Conservation (phyloP, 768 basidiomycete species). For the Flagelloscypha sp. region DNA sequence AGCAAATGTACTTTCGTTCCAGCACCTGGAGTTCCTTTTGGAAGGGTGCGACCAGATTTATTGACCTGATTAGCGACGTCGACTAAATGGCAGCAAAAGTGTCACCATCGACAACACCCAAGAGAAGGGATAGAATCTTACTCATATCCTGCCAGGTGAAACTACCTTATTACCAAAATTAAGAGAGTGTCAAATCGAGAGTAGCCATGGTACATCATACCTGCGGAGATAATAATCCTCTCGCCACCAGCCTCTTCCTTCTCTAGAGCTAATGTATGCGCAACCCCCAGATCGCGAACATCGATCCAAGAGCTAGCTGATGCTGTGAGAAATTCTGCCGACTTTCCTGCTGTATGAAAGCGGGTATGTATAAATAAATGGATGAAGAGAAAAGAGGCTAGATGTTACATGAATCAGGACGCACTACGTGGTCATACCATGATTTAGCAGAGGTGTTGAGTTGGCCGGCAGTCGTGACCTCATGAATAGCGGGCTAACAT, state of each 20-base stretch:
- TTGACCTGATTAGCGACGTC: conserved; percentile 4
- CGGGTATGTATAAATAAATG: no score
- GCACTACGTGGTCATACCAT: conserved; percentile 26
- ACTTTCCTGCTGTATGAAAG: no score
- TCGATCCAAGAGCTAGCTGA: conserved; percentile 29
- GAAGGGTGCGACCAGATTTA: conserved; percentile 4
- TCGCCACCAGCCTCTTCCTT: conserved; percentile 42
- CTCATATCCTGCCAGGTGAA: conserved; percentile 17
- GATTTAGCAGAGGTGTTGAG: conserved; percentile 28
- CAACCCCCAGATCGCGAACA: conserved; percentile 42
- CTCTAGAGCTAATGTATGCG: conserved; percentile 43
- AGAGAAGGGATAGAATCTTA: conserved; percentile 6
- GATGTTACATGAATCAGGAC: conserved; percentile 11
- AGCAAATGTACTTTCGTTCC: conserved; percentile 6
- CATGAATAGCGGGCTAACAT: conserved; percentile 30
- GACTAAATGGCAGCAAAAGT: conserved; percentile 10
- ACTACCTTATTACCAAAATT: no score
- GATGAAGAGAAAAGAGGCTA: no score
- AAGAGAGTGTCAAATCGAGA: no score
- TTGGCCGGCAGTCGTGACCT: conserved; percentile 17
- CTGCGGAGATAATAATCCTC: conserved; percentile 38
- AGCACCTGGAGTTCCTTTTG: conserved; percentile 2
- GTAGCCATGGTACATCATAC: no score
- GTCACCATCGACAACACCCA: not conserved
- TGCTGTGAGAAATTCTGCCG: conserved; percentile 17